Conservation (phyloP, 2,329 filamentous ascomycete species). For the Orbilia javanica region DNA sequence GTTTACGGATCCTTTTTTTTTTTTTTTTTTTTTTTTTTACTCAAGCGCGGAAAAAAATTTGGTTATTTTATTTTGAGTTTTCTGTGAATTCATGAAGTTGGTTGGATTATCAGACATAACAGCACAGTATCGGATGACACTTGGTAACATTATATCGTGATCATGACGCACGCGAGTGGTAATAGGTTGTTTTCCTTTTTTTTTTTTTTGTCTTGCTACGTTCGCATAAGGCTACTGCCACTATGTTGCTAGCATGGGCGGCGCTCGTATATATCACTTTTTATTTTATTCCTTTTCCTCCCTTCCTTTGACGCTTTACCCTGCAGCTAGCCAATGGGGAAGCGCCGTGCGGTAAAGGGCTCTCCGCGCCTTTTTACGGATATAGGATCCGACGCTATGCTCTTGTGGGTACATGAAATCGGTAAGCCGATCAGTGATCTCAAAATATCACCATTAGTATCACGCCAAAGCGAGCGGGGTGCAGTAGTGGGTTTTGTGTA, state of each 20-base stretch:
- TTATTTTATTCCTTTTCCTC: not conserved
- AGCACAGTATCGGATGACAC: constrained; percentile 5
- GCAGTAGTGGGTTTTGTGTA: not conserved
- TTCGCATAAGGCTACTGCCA: constrained; percentile 5
- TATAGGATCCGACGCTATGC: constrained; percentile 9
- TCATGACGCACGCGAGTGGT: not conserved
- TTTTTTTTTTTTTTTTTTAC: not conserved
- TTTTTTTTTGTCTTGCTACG: too few species aligned
- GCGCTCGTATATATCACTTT: not conserved
- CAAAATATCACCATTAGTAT: not conserved
- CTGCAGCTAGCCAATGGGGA: constrained; percentile 3
- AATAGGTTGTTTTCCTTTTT: not conserved
- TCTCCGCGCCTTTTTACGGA: constrained; percentile 10
- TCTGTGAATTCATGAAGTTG: too few species aligned
- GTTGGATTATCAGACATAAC: not conserved
- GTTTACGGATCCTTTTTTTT: not conserved
- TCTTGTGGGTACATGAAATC: not conserved
- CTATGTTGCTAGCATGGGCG: not conserved
- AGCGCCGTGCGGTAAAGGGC: constrained; percentile 21
- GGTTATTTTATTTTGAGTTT: not conserved
- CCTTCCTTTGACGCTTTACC: not conserved
- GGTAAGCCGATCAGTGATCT: constrained; percentile 25
- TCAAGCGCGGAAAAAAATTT: not conserved
- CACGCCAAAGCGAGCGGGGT: not conserved
- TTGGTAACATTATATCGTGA: constrained; percentile 16